Evolutionary conservation across 208 protist species (phyloP), one percentile per base, ranked within the genome.

Genomic region (Herpetomonas samuelpessoai): DNA sequence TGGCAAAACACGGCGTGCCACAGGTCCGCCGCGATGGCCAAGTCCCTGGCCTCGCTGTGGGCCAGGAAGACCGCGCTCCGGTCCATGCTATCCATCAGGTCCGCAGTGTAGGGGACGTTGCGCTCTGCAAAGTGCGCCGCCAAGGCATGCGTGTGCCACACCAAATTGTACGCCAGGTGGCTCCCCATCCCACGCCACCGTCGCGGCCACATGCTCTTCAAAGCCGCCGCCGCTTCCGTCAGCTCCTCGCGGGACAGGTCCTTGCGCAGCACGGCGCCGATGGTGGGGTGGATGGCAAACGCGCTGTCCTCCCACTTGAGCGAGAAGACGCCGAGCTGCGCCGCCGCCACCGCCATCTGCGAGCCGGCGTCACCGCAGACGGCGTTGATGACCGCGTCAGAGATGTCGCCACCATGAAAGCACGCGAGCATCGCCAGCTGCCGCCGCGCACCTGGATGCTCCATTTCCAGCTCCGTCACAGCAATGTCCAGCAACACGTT

Each of bases 141-240:
- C 1, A 92, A 10, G 4, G 81, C 70, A 63, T 73, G 67, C 6
- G 77, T 91, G 74, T 95, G 89, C 71, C 80, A 83, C 41, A 90
- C 84, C 18, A 95, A 57, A 44, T 81, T 74, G 57, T 78, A 79
- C 22, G 74, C 81, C 1, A 79, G 22, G 30, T 71, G 68, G 57
- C 71, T 83, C 2, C 79, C 80, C 57, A 75, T 73, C 2, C 82
- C 75, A 30, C 86, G 81, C 83, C 81, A 91, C 3, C 84, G 77
- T 28, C 83, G 84, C 55, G 89, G 89, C 84, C 86, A 96, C 56
- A 92, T 39, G 2, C 52, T 44, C 6, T 65, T 39, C 16, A 95
- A 57, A 0, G 59, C 63, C 7, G 63, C 62, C 3, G 83, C 68
- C 9, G 78, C 64, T 18, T 41, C 51, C 22, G 28, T 30, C 45